Percentiles rank a stretch among this genome's conserved stretches.
These are phyloP conservation scores for Aspergillus flavus DNA, from an alignment of 2,329 filamentous ascomycete genomes.

Conservation along the genomic window DNA sequence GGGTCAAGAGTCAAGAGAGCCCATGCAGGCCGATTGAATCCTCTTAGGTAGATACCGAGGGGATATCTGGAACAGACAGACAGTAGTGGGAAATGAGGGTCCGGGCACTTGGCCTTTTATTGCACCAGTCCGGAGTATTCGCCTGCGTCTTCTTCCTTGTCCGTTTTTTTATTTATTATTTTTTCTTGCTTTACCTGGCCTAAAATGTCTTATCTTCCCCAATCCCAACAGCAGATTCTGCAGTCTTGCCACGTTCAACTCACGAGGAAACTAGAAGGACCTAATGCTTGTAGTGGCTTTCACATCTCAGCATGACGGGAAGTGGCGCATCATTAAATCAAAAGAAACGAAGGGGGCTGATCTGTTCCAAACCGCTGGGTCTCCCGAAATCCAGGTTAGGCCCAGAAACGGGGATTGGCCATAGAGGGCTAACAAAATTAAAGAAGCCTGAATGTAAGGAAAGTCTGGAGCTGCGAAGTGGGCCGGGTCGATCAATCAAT, in stretches of 20 bases:
- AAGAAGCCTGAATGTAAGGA: conserved; percentile 3
- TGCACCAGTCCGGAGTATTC: background rate
- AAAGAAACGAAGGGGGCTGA: conserved; percentile 16
- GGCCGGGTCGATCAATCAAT: conserved; percentile 19
- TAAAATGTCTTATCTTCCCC: conserved; percentile 6
- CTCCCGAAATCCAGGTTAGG: conserved; percentile 27
- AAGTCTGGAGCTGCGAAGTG: conserved; percentile 6
- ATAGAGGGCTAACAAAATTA: conserved; percentile 2
- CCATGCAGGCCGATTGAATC: background rate
- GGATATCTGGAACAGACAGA: conserved; percentile 1
- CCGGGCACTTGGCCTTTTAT: background rate
- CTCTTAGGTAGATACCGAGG: background rate
- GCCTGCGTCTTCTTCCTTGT: background rate
- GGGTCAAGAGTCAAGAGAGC: background rate
- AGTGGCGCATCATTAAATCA: conserved; percentile 22
- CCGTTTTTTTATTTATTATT: background rate
- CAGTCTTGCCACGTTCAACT: conserved; percentile 35
- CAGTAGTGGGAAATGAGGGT: background rate
- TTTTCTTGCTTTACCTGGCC: background rate
- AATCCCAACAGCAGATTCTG: conserved; percentile 13
- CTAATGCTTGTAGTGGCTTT: conserved; percentile 10
- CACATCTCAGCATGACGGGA: conserved; percentile 17
- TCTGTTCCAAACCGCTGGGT: conserved; percentile 27
- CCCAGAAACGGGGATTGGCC: conserved; percentile 4
- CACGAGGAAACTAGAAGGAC: conserved; percentile 23